Percentiles rank a stretch among this genome's conserved stretches.
These are phyloP conservation scores for Xanthoconium stramineum DNA, from an alignment of 768 basidiomycete species.

Conservation along the genomic window DNA sequence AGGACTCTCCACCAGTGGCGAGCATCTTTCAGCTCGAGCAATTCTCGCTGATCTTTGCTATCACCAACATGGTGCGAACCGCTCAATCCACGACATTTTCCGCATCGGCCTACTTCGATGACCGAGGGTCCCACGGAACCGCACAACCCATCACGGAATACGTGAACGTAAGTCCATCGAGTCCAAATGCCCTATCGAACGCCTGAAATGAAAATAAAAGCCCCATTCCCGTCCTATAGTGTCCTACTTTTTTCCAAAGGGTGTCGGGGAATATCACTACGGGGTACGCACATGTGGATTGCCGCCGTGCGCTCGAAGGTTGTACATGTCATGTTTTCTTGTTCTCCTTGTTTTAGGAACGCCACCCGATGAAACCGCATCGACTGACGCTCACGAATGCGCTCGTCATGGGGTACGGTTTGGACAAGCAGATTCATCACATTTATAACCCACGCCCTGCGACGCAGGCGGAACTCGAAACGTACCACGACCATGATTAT, in stretches of 20 bases:
- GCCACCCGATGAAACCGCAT: slow-evolving; percentile 98
- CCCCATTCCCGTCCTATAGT: slow-evolving; percentile 65
- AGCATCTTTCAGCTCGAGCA: not conserved
- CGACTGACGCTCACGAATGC: slow-evolving; percentile 94
- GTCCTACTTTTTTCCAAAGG: slow-evolving; percentile 94
- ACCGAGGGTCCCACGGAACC: slow-evolving; percentile 65
- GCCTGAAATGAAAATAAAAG: slow-evolving; percentile 25
- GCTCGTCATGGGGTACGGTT: slow-evolving; percentile 91
- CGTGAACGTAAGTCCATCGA: slow-evolving; percentile 55
- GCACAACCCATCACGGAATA: slow-evolving; percentile 80
- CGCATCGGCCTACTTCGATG: slow-evolving; percentile 69
- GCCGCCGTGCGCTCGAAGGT: not conserved
- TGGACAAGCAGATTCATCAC: slow-evolving; percentile 92
- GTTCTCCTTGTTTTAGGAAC: slow-evolving; percentile 55
- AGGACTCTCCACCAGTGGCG: too few relatives aligned
- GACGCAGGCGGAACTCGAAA: slow-evolving; percentile 83
- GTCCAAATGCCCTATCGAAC: not conserved
- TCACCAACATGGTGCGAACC: slow-evolving; percentile 33
- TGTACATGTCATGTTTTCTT: not conserved
- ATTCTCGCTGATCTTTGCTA: not conserved
- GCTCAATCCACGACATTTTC: slow-evolving; percentile 60
- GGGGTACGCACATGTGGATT: slow-evolving; percentile 54
- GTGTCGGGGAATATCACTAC: slow-evolving; percentile 94
- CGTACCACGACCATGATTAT: slow-evolving; percentile 94
- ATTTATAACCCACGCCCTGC: slow-evolving; percentile 89